Evolutionary conservation across 345 rosid genomes (phyloP), one percentile per base, ranked within the genome.

Genomic region (Aethionema arabicum): DNA sequence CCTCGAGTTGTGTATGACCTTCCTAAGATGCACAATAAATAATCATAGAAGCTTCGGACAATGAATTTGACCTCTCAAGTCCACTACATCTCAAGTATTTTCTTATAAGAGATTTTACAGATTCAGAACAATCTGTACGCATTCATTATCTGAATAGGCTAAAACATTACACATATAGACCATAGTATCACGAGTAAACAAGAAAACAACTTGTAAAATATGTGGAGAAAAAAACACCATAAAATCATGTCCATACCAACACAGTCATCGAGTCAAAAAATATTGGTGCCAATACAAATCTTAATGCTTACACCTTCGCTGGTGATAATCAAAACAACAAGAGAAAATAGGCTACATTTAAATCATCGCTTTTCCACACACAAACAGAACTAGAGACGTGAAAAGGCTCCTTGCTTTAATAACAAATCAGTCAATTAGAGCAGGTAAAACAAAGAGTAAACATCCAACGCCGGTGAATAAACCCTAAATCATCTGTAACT

Each of bases 401-500:
- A 40, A 31, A 56, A 66, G 31, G 35, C 42, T 56, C 36, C 21
- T 36, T 0, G 11, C 64, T 56, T 29, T 11, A 55, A 44, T 21
- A 15, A 66, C 50, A 33, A 48, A 7, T 21, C 4, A 48, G 46
- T n/a, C 8, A 36, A 40, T 14, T 35, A 52, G 32, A 52, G 52
- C 52, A 59, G 43, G 27, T 50, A 9, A n/a, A 67, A 52, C 16
- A 59, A 35, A 21, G 27, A 21, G 27, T 21, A 21, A 21, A 21
- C 27, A 21, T 2, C 27, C 1, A 21, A 1, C 1, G 27, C 27
- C 27, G 2, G 27, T 21, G 27, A 21, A 40, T 14, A 40, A 9
- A 46, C 11, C 39, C 52, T 30, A 8, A 69, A 61, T 7, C 63
- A 62, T 47, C 16, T 49, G 11, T 44, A 50, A 68, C 73, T 58